These are phyloP conservation scores for Aspergillus versicolor DNA, from an alignment of 2,329 filamentous ascomycete species.

Conservation along the genomic window DNA sequence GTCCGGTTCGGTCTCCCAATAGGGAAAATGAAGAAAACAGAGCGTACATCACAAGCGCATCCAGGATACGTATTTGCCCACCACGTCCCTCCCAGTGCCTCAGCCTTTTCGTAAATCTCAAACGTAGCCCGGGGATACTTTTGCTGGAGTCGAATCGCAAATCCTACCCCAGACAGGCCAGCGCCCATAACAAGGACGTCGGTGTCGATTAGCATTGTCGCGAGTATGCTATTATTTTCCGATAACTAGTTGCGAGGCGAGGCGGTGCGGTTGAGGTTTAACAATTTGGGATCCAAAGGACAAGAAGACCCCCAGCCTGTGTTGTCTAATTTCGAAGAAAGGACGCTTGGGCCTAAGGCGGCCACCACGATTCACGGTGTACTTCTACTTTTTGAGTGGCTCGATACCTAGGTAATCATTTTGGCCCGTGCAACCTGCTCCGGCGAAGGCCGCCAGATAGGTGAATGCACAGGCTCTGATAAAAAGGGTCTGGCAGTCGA, in stretches of 20 bases:
- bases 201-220: constrained; percentile 31
- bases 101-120: constrained; percentile 46
- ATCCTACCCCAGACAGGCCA: constrained; percentile 48
- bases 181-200: constrained; percentile 53
- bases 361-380: not conserved
- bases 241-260: not conserved
- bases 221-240: not conserved
- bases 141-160: constrained; percentile 47
- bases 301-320: not conserved
- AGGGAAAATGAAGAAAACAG: not conserved
- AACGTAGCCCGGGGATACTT: constrained; percentile 40
- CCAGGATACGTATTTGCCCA: constrained; percentile 36
- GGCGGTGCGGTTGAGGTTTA: not conserved
- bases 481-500: too few relatives aligned
- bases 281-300: not conserved
- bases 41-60: constrained; percentile 38
- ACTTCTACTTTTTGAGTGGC: not conserved
- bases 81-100: constrained; percentile 40
- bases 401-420: not conserved
- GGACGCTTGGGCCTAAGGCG: not conserved
- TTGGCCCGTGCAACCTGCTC: not conserved
- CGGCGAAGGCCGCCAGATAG: not conserved
- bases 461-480: too few relatives aligned
- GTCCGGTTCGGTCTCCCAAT: not conserved
- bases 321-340: not conserved